A percentile compares a stretch with the other conserved stretches of the same genome.
Evolutionary conservation across 1,284 basidiomycete species (phyloP).

Genomic region (Agaricales sp.): DNA sequence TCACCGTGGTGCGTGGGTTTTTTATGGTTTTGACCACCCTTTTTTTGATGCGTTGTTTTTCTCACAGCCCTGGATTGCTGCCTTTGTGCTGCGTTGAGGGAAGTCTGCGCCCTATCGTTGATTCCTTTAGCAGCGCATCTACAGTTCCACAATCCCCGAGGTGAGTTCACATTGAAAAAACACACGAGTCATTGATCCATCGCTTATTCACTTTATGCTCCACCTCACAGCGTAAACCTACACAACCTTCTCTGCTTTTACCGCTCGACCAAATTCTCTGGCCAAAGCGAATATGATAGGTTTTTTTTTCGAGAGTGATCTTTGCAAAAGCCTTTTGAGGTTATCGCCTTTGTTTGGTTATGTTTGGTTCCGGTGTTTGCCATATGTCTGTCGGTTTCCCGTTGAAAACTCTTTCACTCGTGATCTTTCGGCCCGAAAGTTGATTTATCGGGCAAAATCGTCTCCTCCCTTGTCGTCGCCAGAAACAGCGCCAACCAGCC

Average conservation of each 20-base stretch:
- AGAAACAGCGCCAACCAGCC: slow-evolving; percentile 1
- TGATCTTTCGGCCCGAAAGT: slow-evolving; percentile 1
- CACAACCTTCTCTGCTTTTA: not conserved
- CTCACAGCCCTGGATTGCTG: not conserved
- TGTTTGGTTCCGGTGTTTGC: not conserved
- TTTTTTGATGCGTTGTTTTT: not conserved
- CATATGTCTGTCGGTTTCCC: not conserved
- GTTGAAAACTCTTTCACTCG: not conserved
- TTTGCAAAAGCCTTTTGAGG: not conserved
- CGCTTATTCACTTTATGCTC: not conserved
- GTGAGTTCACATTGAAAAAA: not conserved
- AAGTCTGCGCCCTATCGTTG: not conserved
- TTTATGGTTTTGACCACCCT: not conserved
- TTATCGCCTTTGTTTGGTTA: not conserved
- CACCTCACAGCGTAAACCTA: not conserved
- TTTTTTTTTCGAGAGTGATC: not conserved
- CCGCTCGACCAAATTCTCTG: not conserved
- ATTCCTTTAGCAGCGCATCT: not conserved
- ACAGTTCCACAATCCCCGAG: not conserved
- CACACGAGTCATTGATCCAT: not conserved
- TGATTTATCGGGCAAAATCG: slow-evolving; percentile 1
- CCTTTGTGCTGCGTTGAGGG: not conserved
- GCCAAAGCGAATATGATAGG: not conserved
- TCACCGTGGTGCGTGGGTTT: not conserved
- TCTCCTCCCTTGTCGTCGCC: not conserved